phyloP scores from a whole-genome alignment of 495 filamentous ascomycete genomes.

The Choiromyces venosus region DNA sequence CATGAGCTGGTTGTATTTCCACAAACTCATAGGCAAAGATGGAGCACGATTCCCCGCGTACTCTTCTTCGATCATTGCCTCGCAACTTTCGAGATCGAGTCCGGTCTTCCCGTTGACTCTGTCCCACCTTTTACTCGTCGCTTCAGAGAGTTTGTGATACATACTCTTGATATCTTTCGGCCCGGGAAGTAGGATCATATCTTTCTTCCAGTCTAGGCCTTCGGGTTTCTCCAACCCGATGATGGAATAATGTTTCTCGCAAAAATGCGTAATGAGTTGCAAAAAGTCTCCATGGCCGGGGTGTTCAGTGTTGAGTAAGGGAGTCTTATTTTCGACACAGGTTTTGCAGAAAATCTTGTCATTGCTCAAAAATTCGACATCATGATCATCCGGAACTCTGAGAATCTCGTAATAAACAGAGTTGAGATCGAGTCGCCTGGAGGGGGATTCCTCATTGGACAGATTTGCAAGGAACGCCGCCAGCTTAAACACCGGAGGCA shows the following conservation, averaged over 20 bases:
- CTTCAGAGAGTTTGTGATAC: constrained; percentile 9
- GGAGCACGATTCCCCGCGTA: background rate
- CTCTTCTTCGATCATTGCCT: background rate
- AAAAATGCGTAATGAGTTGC: constrained; percentile 27
- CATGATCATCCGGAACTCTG: background rate
- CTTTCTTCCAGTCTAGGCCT: constrained; percentile 24
- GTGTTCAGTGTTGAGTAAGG: background rate
- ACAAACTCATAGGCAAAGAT: background rate
- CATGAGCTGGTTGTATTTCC: background rate
- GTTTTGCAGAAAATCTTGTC: background rate
- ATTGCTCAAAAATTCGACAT: background rate
- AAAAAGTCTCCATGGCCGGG: background rate
- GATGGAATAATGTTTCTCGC: constrained; percentile 14
- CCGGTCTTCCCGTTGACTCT: background rate
- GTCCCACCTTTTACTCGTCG: background rate
- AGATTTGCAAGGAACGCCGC: background rate
- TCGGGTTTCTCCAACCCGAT: background rate
- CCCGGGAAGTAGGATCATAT: constrained; percentile 33
- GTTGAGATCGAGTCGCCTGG: background rate
- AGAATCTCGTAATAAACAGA: constrained; percentile 3
- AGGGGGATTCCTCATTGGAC: background rate
- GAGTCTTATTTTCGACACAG: background rate
- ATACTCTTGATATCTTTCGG: constrained; percentile 22
- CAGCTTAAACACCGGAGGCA: background rate
- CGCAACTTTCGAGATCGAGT: background rate